Evolutionary conservation across 2,329 filamentous ascomycete genomes (phyloP), one percentile per base, ranked within the genome.

Genomic region (Trichoderma citrinoviride): DNA sequence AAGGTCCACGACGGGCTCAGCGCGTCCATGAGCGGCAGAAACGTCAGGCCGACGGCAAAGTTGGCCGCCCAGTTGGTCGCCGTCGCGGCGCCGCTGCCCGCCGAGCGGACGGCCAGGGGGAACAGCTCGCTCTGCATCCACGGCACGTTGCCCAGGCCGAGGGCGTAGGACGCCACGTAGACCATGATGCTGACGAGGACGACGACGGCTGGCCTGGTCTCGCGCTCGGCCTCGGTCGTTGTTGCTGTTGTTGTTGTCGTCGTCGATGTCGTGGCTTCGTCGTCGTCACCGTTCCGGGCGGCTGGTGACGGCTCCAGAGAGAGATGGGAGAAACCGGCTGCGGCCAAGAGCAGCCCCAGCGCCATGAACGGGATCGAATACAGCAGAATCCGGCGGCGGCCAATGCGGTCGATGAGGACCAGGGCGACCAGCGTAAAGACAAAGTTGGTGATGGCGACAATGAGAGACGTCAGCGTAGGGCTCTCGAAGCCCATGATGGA

Each of bases 61-160:
- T 98, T 98, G 25, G 90, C 88, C 4, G 84, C 85, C 94, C 94
- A 98, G 73, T 87, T 97, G 7, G 91, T 96, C 5, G 88, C 89
- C 7, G 93, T 94, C 1, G 90, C 85, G 5, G 92, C 76, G 0
- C 88, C 88, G 65, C 88, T 91, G 29, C 91, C 91, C 1, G 92
- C 77, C 5, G 88, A 88, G 55, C 91, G 87, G 52, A 93, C 90
- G 33, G 83, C 83, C 54, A 93, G 81, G 0, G 93, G 90, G 73
- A 97, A 97, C 37, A 97, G 84, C 78, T 98, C 94, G 70, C 89
- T 92, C 78, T 97, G 93, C 83, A 97, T 94, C 94, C 94, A 98
- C 0, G 94, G 93, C 3, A 98, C 92, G 71, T 93, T 96, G 8
- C 94, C 94, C 2, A 98, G 83, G 2, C 94, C 94, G 1, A 93